Evolutionary conservation across 2,329 filamentous ascomycete species (phyloP).

Genomic region (Microcyclosporella mali): DNA sequence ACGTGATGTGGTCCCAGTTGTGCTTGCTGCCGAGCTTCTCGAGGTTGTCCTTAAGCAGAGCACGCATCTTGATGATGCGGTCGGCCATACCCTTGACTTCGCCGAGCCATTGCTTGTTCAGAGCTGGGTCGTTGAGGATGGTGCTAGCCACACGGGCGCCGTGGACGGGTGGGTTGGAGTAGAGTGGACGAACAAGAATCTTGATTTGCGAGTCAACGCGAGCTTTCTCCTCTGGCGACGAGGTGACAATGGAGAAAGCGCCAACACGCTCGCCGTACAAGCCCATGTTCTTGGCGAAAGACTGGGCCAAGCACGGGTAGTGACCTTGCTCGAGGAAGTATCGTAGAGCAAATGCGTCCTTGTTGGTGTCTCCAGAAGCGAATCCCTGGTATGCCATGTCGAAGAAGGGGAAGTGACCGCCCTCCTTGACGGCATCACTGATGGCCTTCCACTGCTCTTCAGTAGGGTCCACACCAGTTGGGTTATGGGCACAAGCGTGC

Average conservation of each 20-base stretch:
- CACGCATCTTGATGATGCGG: conserved; percentile 97
- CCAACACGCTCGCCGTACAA: conserved; percentile 97
- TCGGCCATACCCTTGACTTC: conserved; percentile 99
- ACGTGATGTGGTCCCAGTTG: conserved; percentile 98
- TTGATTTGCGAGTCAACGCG: conserved; percentile 96
- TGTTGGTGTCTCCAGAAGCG: conserved; percentile 82
- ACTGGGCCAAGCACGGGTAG: conserved; percentile 80
- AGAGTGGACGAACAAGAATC: conserved; percentile 91
- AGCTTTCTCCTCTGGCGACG: conserved; percentile 83
- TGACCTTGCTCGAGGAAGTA: conserved; percentile 92
- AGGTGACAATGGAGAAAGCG: conserved; percentile 87
- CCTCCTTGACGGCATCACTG: conserved; percentile 74
- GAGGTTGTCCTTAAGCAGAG: conserved; percentile 87
- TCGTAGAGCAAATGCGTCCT: conserved; percentile 87
- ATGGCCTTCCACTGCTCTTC: conserved; percentile 89
- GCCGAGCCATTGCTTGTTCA: conserved; percentile 89
- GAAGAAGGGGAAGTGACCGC: conserved; percentile 91
- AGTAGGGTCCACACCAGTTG: conserved; percentile 91
- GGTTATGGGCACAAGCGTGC: conserved; percentile 97
- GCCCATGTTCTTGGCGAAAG: conserved; percentile 99
- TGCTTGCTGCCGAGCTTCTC: conserved; percentile 92
- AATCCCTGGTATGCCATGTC: conserved; percentile 99
- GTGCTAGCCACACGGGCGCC: conserved; percentile 88
- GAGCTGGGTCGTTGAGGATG: conserved; percentile 76
- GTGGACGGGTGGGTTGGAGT: conserved; percentile 97